Percentiles rank a stretch among this genome's conserved stretches.
Conservation (phyloP, 148 eudicot species). For the Suaeda aralocaspica region DNA sequence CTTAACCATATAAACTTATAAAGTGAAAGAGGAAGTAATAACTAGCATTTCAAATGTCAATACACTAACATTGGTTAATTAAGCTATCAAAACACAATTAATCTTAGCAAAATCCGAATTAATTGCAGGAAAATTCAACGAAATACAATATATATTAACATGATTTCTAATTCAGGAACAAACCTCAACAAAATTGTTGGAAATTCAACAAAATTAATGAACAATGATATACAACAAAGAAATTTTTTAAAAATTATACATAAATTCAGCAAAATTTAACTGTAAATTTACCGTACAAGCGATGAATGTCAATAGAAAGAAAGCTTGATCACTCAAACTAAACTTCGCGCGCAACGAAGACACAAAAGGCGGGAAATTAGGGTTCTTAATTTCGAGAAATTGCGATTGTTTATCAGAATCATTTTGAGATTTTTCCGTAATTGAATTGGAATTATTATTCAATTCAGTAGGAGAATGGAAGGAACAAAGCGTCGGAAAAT, state of each 20-base stretch:
- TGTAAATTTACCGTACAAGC: constrained; percentile 64
- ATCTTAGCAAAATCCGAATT: no score
- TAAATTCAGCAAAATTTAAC: no score
- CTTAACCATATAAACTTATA: no score
- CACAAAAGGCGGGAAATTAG: constrained; percentile 33
- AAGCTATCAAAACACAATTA: background rate
- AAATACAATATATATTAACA: background rate
- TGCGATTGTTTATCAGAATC: constrained; percentile 19
- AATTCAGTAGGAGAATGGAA: constrained; percentile 13
- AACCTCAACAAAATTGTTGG: background rate
- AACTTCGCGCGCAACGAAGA: constrained; percentile 31
- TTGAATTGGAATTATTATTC: background rate
- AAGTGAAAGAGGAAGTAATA: no score
- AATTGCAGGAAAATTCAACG: background rate
- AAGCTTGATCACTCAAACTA: constrained; percentile 60
- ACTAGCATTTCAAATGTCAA: no score
- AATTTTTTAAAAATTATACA: no score
- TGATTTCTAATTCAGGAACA: background rate
- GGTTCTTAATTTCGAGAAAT: constrained; percentile 38
- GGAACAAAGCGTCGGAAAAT: constrained; percentile 14
- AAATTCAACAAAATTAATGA: background rate
- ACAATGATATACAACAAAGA: background rate
- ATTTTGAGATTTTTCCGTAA: background rate
- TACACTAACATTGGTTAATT: no score
- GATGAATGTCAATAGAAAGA: constrained; percentile 60